phyloP scores from a whole-genome alignment of 345 rosid genomes.

The Moricandia arvensis region DNA sequence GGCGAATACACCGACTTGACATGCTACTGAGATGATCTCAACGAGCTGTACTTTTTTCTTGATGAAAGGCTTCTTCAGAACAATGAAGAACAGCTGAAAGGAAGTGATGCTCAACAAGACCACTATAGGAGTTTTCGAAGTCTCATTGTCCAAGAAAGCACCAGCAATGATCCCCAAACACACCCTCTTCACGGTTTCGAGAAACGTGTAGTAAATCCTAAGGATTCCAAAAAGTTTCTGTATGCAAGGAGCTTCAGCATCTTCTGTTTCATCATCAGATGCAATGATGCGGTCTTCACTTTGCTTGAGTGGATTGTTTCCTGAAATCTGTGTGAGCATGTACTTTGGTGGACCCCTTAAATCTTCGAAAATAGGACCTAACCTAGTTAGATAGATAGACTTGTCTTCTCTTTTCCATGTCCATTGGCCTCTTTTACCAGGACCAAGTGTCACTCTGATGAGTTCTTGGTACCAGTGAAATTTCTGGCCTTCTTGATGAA shows the following conservation, averaged over 20 bases:
- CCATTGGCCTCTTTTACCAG: constrained; percentile 97
- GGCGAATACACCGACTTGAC: constrained; percentile 60
- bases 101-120: constrained; percentile 60
- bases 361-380: constrained; percentile 85
- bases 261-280: constrained; percentile 92
- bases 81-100: constrained; percentile 84
- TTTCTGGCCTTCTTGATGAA: constrained; percentile 75
- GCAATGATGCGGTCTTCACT: constrained; percentile 62
- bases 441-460: constrained; percentile 79
- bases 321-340: constrained; percentile 86
- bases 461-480: constrained; percentile 93
- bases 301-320: constrained; percentile 44
- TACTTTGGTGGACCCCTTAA: constrained; percentile 95
- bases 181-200: constrained; percentile 62
- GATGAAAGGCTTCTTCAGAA: constrained; percentile 89
- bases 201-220: constrained; percentile 81
- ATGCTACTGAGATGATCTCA: constrained; percentile 63
- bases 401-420: constrained; percentile 65
- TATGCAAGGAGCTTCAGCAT: constrained; percentile 90
- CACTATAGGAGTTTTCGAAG: constrained; percentile 49
- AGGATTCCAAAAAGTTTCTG: constrained; percentile 89
- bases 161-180: constrained; percentile 69
- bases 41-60: constrained; percentile 89
- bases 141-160: constrained; percentile 48
- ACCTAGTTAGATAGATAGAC: constrained; percentile 44